Percentiles rank a stretch among this genome's conserved stretches.
phyloP scores from a whole-genome alignment of 2,329 filamentous ascomycete species.

The Trichoderma polysporum region DNA sequence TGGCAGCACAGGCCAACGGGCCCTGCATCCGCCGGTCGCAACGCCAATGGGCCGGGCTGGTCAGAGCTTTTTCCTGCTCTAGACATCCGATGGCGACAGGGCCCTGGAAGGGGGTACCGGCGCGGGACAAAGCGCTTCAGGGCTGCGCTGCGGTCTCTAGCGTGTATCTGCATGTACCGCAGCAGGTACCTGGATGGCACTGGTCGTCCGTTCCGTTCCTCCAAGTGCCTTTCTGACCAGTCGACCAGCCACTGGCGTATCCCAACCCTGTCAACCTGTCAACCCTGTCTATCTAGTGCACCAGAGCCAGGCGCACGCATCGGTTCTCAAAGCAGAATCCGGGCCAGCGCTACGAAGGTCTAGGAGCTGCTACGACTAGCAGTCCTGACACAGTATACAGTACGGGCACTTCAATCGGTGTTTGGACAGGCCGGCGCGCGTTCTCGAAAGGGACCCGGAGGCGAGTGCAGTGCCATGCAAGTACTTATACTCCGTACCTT shows the following conservation, averaged over 20 bases:
- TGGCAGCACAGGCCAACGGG: background rate
- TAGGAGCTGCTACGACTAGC: background rate
- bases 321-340: slow-evolving; percentile 13
- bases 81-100: slow-evolving; percentile 11
- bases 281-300: slow-evolving; percentile 12
- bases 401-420: background rate
- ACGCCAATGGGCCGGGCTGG: slow-evolving; percentile 14
- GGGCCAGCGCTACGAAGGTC: no score
- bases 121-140: background rate
- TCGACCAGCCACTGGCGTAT: background rate
- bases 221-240: background rate
- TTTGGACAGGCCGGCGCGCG: background rate
- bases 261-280: slow-evolving; percentile 14
- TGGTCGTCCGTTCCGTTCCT: background rate
- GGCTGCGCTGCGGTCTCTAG: background rate
- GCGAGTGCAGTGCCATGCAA: background rate
- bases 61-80: slow-evolving; percentile 11
- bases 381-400: background rate
- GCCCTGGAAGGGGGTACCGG: slow-evolving; percentile 8
- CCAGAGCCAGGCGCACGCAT: slow-evolving; percentile 7
- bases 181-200: background rate
- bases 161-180: background rate
- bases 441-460: background rate
- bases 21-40: slow-evolving; percentile 22
- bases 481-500: background rate